phyloP scores from a whole-genome alignment of 257 asterid species.

The Ballota nigra region DNA sequence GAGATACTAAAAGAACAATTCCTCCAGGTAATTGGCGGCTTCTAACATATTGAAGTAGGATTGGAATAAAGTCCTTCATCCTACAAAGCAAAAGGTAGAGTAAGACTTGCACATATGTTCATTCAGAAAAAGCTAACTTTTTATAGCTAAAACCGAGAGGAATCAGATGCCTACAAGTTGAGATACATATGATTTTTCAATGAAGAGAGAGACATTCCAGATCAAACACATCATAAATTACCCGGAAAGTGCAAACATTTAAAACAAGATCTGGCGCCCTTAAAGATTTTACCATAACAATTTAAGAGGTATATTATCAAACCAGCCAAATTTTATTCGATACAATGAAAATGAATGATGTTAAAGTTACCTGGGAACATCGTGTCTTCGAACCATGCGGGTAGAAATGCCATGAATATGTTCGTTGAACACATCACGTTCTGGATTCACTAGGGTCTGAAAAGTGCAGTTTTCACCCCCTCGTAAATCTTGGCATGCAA shows the following conservation, averaged over 20 bases:
- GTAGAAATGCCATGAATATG: conserved; percentile 64
- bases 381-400: conserved; percentile 60
- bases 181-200: not conserved
- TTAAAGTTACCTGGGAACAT: conserved; percentile 64
- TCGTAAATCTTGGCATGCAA: conserved; percentile 84
- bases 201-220: not conserved
- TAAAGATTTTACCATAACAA: not conserved
- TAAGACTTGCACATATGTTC: conserved; percentile 13
- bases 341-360: not conserved
- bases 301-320: not conserved
- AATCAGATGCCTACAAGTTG: not conserved
- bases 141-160: not conserved
- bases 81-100: conserved; percentile 38
- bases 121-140: not conserved
- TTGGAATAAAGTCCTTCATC: conserved; percentile 93
- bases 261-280: not conserved
- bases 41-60: conserved; percentile 55
- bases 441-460: conserved; percentile 85
- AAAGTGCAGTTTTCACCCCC: conserved; percentile 89
- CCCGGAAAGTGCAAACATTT: not conserved
- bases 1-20: conserved; percentile 71
- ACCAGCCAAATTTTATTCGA: not conserved
- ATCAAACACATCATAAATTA: not conserved
- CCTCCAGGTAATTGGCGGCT: conserved; percentile 89
- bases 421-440: conserved; percentile 51